Evolutionary conservation across 2,329 filamentous ascomycete genomes (phyloP).

Genomic region (Elsinoe arachidis): DNA sequence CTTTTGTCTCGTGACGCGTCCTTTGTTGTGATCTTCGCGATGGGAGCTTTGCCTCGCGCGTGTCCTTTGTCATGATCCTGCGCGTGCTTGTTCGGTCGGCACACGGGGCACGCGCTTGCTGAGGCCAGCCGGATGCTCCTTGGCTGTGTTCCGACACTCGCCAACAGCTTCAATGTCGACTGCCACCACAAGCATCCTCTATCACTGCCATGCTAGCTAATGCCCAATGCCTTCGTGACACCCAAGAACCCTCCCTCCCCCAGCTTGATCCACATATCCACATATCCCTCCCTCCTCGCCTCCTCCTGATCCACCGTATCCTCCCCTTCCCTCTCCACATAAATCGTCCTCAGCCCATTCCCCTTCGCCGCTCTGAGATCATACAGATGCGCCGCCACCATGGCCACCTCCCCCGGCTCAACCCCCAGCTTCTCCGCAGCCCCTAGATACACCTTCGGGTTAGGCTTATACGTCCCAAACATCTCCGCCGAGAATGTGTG

Average conservation of each 20-base stretch:
- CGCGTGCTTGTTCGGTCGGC: neutral
- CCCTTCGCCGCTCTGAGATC: conserved; percentile 60
- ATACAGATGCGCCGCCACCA: conserved; percentile 67
- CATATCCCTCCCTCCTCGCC: conserved; percentile 48
- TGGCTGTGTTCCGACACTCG: neutral
- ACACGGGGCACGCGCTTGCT: neutral
- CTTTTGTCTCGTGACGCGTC: conserved; percentile 7
- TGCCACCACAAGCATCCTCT: neutral
- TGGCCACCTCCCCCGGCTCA: conserved; percentile 54
- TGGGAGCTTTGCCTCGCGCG: neutral
- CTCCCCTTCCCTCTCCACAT: conserved; percentile 60
- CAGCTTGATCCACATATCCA: conserved; percentile 54
- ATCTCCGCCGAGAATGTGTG: conserved; percentile 58
- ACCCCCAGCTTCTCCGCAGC: conserved; percentile 52
- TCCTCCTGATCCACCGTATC: conserved; percentile 51
- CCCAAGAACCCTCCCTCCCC: conserved; percentile 43
- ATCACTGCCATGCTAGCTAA: neutral
- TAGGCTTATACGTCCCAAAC: conserved; percentile 68
- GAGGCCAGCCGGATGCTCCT: neutral
- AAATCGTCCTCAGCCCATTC: conserved; percentile 61
- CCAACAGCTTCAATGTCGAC: conserved; percentile 6
- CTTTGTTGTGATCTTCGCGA: conserved; percentile 10
- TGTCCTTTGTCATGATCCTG: neutral
- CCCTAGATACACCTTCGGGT: conserved; percentile 58
- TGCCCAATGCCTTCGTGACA: conserved; percentile 33